These are phyloP conservation scores for Nyctanthes arbortristis DNA, from an alignment of 257 asterid species.

Conservation along the genomic window DNA sequence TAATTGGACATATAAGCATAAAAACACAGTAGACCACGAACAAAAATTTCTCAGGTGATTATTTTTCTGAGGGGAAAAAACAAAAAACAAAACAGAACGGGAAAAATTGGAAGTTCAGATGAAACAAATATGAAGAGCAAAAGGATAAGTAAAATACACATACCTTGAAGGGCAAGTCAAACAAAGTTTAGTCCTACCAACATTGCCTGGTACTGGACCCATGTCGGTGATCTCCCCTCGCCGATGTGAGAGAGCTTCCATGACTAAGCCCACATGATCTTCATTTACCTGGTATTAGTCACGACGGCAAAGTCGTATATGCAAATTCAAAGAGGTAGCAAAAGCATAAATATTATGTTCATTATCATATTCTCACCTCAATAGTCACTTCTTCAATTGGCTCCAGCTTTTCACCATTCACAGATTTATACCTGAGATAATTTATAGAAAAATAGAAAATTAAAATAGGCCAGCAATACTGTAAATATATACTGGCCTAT, in stretches of 20 bases:
- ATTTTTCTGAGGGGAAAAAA: neutral
- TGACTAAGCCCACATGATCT: slow-evolving; percentile 89
- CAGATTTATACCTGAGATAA: slow-evolving; percentile 93
- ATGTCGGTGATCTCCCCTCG: slow-evolving; percentile 88
- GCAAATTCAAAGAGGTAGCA: slow-evolving; percentile 16
- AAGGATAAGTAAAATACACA: slow-evolving; percentile 24
- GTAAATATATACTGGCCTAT: no score
- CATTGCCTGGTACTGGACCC: slow-evolving; percentile 95
- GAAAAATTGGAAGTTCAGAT: neutral
- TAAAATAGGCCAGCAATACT: no score
- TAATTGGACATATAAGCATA: no score
- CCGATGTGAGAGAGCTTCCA: slow-evolving; percentile 98
- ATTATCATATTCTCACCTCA: slow-evolving; percentile 54
- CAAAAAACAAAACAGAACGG: neutral
- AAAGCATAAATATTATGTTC: slow-evolving; percentile 10
- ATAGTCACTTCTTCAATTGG: slow-evolving; percentile 99
- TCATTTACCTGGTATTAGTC: slow-evolving; percentile 70
- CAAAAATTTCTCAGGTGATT: no score
- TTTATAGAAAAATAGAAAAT: no score
- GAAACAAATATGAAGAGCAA: neutral
- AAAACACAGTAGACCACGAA: no score
- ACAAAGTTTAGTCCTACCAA: slow-evolving; percentile 87
- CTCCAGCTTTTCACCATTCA: slow-evolving; percentile 77
- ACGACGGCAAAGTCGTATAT: slow-evolving; percentile 26
- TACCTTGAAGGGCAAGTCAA: slow-evolving; percentile 96